Conservation (phyloP, 352 stramenopile genomes). For the Halophytophthora polymorphica region DNA sequence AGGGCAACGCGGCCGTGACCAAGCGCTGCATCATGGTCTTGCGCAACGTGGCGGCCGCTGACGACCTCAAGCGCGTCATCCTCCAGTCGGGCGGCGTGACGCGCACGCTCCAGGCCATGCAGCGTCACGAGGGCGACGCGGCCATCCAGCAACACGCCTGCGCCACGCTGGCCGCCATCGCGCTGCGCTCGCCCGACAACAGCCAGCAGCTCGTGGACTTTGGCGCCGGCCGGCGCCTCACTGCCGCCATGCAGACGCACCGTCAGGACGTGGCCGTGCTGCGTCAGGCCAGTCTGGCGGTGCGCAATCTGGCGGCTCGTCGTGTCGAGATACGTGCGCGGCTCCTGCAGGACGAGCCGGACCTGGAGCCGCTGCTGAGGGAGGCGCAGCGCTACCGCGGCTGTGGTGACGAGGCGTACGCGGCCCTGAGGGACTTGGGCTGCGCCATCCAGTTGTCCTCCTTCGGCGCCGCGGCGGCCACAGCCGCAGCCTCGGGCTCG, state of each 20-base stretch:
- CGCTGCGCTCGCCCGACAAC: slow-evolving; percentile 65
- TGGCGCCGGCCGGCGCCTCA: slow-evolving; percentile 40
- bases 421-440: slow-evolving; percentile 65
- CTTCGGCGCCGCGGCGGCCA: slow-evolving; percentile 32
- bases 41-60: slow-evolving; percentile 65
- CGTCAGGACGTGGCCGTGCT: slow-evolving; percentile 41
- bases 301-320: slow-evolving; percentile 77
- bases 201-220: slow-evolving; percentile 51
- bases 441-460: slow-evolving; percentile 67
- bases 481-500: slow-evolving; percentile 15
- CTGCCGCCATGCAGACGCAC: slow-evolving; percentile 54
- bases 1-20: slow-evolving; percentile 39
- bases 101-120: slow-evolving; percentile 59
- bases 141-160: slow-evolving; percentile 71
- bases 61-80: slow-evolving; percentile 67
- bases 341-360: slow-evolving; percentile 61
- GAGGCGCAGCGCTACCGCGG: slow-evolving; percentile 57
- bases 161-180: slow-evolving; percentile 69
- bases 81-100: slow-evolving; percentile 50
- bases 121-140: slow-evolving; percentile 37
- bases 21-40: slow-evolving; percentile 72
- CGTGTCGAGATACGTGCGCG: slow-evolving; percentile 49
- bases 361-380: slow-evolving; percentile 61
- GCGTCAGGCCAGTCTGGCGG: slow-evolving; percentile 72
- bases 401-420: slow-evolving; percentile 79